Conservation (phyloP, 1,139 yeast species). For the Hyphopichia burtonii region DNA sequence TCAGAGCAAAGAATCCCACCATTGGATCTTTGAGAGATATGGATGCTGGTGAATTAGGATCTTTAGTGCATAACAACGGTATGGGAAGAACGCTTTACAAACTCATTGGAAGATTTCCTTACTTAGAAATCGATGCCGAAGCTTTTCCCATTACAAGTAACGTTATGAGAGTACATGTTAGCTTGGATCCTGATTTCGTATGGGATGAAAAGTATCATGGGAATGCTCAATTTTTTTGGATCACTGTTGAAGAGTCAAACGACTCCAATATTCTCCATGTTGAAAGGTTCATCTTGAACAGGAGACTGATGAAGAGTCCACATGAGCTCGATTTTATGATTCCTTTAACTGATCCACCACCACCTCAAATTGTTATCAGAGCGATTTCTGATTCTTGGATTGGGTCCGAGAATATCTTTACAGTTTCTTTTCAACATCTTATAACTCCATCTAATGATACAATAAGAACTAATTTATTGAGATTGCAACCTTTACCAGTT, state of each 20-base stretch:
- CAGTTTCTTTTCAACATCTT: slow-evolving; percentile 87
- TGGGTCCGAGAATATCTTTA: slow-evolving; percentile 75
- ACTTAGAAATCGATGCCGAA: slow-evolving; percentile 68
- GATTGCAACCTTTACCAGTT: slow-evolving; percentile 83
- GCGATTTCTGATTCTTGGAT: slow-evolving; percentile 86
- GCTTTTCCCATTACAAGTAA: slow-evolving; percentile 88
- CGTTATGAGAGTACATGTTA: slow-evolving; percentile 79
- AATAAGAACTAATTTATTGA: slow-evolving; percentile 72
- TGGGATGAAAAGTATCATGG: slow-evolving; percentile 90
- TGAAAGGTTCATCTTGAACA: slow-evolving; percentile 72
- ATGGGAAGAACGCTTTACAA: slow-evolving; percentile 67
- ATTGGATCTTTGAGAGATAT: slow-evolving; percentile 74
- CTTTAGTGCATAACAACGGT: slow-evolving; percentile 74
- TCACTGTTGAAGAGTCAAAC: slow-evolving; percentile 84
- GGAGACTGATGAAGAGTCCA: slow-evolving; percentile 51
- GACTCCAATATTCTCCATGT: slow-evolving; percentile 74
- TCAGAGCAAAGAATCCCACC: slow-evolving; percentile 64
- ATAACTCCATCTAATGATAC: slow-evolving; percentile 88
- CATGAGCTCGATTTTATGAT: slow-evolving; percentile 91
- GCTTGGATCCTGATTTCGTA: slow-evolving; percentile 68
- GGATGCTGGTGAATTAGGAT: slow-evolving; percentile 79
- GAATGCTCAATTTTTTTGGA: slow-evolving; percentile 84
- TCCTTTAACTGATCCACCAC: slow-evolving; percentile 84
- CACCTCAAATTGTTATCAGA: slow-evolving; percentile 80
- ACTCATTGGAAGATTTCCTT: slow-evolving; percentile 72